Percentiles rank a stretch among this genome's conserved stretches.
These are phyloP conservation scores for Rhinocladiella similis DNA, from an alignment of 2,329 filamentous ascomycete species.

Conservation along the genomic window DNA sequence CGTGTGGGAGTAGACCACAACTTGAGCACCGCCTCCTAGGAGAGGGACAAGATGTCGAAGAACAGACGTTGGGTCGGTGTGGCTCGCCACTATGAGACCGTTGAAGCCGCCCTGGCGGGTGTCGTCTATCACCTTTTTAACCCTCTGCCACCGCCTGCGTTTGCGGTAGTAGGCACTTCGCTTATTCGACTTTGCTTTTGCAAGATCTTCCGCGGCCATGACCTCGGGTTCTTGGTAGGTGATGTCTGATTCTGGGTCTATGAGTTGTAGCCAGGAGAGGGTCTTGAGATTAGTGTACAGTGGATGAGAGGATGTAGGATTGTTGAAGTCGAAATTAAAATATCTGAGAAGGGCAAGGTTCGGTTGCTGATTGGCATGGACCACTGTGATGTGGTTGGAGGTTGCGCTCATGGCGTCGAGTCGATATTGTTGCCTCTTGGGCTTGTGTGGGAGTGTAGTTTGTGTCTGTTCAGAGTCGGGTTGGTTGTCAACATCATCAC, in stretches of 20 bases:
- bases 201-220: constrained; percentile 61
- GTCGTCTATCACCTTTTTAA: constrained; percentile 70
- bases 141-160: constrained; percentile 75
- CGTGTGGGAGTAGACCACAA: constrained; percentile 81
- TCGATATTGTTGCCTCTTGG: constrained; percentile 28
- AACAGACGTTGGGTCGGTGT: constrained; percentile 77
- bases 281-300: constrained; percentile 78
- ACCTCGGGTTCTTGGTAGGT: constrained; percentile 68
- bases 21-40: constrained; percentile 76
- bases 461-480: constrained; percentile 1
- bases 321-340: constrained; percentile 77
- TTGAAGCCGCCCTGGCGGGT: constrained; percentile 76
- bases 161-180: constrained; percentile 87
- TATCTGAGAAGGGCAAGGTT: constrained; percentile 87
- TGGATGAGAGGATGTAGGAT: constrained; percentile 68
- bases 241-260: constrained; percentile 72
- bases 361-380: constrained; percentile 81
- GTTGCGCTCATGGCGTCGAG: constrained; percentile 51
- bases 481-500: constrained; percentile 16
- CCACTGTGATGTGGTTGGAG: constrained; percentile 75
- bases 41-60: constrained; percentile 75
- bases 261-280: constrained; percentile 87
- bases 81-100: constrained; percentile 76
- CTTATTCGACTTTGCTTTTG: constrained; percentile 75
- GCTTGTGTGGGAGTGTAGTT: constrained; percentile 31